phyloP scores from a whole-genome alignment of 2,329 filamentous ascomycete species.

The Neospermospora avenae region DNA sequence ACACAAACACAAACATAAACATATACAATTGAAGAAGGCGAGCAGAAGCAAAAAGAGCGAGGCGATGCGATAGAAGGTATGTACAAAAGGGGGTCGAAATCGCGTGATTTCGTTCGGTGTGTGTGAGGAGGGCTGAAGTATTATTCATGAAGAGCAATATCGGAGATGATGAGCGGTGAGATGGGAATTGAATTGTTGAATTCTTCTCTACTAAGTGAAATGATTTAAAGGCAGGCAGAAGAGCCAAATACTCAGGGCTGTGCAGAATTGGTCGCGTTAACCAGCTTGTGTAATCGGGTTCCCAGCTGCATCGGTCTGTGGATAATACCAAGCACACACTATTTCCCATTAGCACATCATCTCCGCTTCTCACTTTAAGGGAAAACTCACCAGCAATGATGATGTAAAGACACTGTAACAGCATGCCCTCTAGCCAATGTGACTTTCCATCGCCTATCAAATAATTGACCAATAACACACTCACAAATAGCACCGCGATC shows the following conservation, averaged over 20 bases:
- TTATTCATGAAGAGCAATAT: no score
- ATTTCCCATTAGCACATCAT: conserved; percentile 14
- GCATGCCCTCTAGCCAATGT: conserved; percentile 34
- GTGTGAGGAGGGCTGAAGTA: no score
- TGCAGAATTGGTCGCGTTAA: neutral
- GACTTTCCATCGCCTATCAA: conserved; percentile 73
- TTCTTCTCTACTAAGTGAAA: no score
- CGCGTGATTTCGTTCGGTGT: no score
- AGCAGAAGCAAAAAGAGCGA: neutral
- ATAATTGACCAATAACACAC: conserved; percentile 82
- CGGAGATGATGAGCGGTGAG: no score
- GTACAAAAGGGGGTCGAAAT: no score
- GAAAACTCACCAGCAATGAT: conserved; percentile 22
- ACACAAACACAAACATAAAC: no score
- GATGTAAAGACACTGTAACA: conserved; percentile 32
- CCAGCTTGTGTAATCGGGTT: conserved; percentile 12
- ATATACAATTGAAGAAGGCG: neutral
- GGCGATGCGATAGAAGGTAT: no score
- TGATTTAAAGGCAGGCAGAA: no score
- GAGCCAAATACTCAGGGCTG: neutral
- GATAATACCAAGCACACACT: conserved; percentile 29
- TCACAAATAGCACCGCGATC: conserved; percentile 79
- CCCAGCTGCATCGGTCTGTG: conserved; percentile 4
- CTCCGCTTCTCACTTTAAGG: neutral
- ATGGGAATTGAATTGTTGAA: no score